phyloP scores from a whole-genome alignment of 2,329 filamentous ascomycete genomes.

The Botrytis tulipae region DNA sequence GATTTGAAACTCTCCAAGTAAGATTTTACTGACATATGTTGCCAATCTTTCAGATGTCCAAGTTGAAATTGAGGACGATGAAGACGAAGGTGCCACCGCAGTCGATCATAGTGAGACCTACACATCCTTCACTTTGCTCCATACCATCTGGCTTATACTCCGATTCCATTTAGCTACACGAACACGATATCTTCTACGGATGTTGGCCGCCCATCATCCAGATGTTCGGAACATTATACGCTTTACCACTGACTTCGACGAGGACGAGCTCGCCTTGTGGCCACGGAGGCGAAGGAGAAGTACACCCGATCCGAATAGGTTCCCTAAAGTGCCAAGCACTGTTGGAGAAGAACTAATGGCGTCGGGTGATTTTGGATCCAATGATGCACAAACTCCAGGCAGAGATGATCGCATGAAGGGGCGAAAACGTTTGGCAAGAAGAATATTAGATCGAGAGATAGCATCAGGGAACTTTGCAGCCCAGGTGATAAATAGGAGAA shows the following conservation, averaged over 20 bases:
- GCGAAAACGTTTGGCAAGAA: constrained; percentile 61
- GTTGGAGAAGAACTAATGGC: constrained; percentile 76
- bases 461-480: constrained; percentile 63
- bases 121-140: constrained; percentile 27
- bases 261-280: constrained; percentile 40
- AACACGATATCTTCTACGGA: constrained; percentile 28
- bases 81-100: constrained; percentile 38
- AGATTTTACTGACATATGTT: constrained; percentile 1
- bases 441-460: constrained; percentile 78
- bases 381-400: constrained; percentile 49
- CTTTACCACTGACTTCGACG: constrained; percentile 28
- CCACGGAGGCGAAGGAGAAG: constrained; percentile 47
- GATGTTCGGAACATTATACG: constrained; percentile 20
- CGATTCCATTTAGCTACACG: constrained; percentile 30
- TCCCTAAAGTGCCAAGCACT: constrained; percentile 82
- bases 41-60: constrained; percentile 5
- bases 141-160: constrained; percentile 34
- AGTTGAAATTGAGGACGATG: constrained; percentile 21
- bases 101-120: constrained; percentile 40
- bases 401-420: constrained; percentile 27
- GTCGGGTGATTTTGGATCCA: constrained; percentile 75
- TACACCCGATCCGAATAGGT: constrained; percentile 55
- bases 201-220: constrained; percentile 26
- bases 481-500: constrained; percentile 57
- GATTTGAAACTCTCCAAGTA: neutral